A percentile compares a stretch with the other conserved stretches of the same genome.
These are phyloP conservation scores for Casuarina equisetifolia DNA, from an alignment of 306 rosid genomes.

Conservation along the genomic window DNA sequence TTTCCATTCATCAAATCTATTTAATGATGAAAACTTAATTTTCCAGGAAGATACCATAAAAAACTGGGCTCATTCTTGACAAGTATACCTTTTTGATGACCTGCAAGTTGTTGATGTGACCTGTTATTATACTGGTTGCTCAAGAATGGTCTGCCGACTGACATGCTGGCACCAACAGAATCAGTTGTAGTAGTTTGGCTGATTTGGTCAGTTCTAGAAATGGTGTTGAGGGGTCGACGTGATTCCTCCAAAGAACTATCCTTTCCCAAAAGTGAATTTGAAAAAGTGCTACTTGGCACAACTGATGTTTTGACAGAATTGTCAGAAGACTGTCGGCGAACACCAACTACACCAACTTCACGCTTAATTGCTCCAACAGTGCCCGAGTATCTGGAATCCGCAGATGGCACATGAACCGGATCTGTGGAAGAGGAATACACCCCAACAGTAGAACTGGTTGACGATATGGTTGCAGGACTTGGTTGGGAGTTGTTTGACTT, in stretches of 20 bases:
- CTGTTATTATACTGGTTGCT: conserved; percentile 61
- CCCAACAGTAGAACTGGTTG: conserved; percentile 76
- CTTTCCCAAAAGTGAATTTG: conserved; percentile 55
- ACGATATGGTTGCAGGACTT: conserved; percentile 44
- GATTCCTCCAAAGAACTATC: conserved; percentile 69
- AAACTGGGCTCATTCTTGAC: neutral
- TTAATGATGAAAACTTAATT: neutral
- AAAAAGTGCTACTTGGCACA: conserved; percentile 53
- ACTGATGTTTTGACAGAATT: conserved; percentile 49
- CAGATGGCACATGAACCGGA: conserved; percentile 99
- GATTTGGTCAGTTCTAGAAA: conserved; percentile 58
- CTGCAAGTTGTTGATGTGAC: conserved; percentile 67
- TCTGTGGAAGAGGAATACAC: conserved; percentile 93
- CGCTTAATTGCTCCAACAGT: conserved; percentile 95
- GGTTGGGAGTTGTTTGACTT: conserved; percentile 53
- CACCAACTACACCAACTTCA: conserved; percentile 92
- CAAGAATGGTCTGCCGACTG: conserved; percentile 51
- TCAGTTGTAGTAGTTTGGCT: conserved; percentile 56
- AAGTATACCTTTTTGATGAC: conserved; percentile 87
- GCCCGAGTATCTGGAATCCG: conserved; percentile 86
- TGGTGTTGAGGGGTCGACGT: conserved; percentile 51
- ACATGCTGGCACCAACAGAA: conserved; percentile 48
- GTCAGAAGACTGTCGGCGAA: conserved; percentile 72
- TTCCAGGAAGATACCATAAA: neutral
- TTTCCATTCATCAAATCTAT: neutral